These are phyloP conservation scores for Camellia oleifera DNA, from an alignment of 179 eudicot species.

Conservation along the genomic window DNA sequence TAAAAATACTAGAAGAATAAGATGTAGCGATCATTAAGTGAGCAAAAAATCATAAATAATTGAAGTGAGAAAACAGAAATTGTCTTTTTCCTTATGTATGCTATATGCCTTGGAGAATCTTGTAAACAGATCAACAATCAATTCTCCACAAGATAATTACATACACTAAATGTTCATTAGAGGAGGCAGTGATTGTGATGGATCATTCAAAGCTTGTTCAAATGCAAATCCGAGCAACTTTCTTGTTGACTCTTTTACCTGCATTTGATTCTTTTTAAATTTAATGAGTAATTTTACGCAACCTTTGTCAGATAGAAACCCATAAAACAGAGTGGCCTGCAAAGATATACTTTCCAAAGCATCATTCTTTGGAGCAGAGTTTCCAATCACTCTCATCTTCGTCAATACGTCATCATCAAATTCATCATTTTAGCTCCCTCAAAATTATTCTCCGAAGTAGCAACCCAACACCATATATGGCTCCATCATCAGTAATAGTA, in stretches of 20 bases:
- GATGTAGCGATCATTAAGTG: neutral
- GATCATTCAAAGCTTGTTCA: neutral
- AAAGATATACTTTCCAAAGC: neutral
- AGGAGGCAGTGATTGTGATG: conserved; percentile 3
- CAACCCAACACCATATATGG: neutral
- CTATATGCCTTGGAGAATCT: conserved; percentile 5
- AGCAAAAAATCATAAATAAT: neutral
- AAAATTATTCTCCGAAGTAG: too few species aligned
- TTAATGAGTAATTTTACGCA: neutral
- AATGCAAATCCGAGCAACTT: neutral
- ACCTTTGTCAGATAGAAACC: neutral
- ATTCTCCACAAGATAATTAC: neutral
- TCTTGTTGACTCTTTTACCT: neutral
- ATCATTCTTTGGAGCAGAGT: neutral
- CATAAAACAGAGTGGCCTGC: neutral
- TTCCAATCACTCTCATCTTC: neutral
- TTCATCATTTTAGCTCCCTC: neutral
- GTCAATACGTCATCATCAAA: neutral
- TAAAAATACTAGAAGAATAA: too few species aligned
- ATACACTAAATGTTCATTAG: neutral
- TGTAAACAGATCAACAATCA: neutral
- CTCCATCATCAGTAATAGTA: too few species aligned
- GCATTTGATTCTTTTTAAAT: neutral
- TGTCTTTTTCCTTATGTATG: conserved; percentile 1
- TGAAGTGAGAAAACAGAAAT: neutral